phyloP scores from a whole-genome alignment of 2,329 filamentous ascomycete species.

The Fusarium sarcochroum region DNA sequence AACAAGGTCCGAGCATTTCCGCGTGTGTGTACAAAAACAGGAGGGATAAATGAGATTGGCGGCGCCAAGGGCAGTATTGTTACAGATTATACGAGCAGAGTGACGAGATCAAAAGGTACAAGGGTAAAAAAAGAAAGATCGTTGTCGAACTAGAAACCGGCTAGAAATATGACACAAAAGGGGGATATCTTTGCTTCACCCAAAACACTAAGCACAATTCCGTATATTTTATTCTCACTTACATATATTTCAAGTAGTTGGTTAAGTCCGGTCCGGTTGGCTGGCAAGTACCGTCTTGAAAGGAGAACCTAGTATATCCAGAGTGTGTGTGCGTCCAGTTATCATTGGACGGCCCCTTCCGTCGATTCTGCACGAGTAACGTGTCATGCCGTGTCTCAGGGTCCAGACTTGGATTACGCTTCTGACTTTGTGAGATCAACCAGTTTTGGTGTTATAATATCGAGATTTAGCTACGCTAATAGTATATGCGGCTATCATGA shows the following conservation, averaged over 20 bases:
- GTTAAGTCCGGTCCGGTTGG: no score
- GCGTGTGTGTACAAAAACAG: no score
- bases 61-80: background rate
- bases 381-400: background rate
- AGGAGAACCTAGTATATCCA: background rate
- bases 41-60: background rate
- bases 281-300: fast-evolving
- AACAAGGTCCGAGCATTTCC: no score
- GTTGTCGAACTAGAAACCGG: background rate
- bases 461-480: no score
- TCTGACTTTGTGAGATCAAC: background rate
- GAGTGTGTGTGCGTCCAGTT: fast-evolving
- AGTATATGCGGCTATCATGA: slow-evolving; percentile 4
- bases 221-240: background rate
- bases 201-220: background rate
- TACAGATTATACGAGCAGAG: background rate
- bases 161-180: no score
- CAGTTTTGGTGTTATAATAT: background rate
- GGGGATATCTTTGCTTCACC: background rate
- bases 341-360: background rate
- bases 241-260: background rate
- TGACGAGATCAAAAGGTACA: background rate
- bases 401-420: no score
- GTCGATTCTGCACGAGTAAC: background rate
- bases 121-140: background rate